Percentiles rank a stretch among this genome's conserved stretches.
Conservation (phyloP, 1,284 basidiomycete species). For the Coriolopsis trogii region DNA sequence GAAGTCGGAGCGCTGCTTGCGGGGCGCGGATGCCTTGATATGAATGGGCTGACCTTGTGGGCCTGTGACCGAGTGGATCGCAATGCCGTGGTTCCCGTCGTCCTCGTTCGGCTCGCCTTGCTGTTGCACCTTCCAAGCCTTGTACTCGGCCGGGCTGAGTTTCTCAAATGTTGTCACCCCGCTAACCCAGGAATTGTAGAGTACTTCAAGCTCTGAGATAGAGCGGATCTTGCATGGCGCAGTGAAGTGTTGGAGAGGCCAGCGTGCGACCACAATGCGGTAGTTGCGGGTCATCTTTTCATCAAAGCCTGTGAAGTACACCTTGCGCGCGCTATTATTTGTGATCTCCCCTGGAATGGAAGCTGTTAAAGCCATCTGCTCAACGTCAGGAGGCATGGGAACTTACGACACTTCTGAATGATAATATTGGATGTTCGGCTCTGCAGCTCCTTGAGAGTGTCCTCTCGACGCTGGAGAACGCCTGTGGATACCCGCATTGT, state of each 20-base stretch:
- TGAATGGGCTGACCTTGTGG: no score
- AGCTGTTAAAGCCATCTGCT: not conserved
- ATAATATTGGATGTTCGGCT: not conserved
- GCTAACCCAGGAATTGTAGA: constrained; percentile 12
- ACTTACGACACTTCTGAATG: not conserved
- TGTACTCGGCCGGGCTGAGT: not conserved
- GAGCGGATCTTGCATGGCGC: constrained; percentile 17
- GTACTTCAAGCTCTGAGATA: constrained; percentile 7
- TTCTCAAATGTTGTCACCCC: constrained; percentile 1
- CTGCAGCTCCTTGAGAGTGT: not conserved
- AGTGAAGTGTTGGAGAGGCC: constrained; percentile 26
- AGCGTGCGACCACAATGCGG: constrained; percentile 21
- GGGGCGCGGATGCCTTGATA: no score
- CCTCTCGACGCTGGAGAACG: not conserved
- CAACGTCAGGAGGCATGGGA: no score
- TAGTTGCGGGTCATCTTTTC: constrained; percentile 19
- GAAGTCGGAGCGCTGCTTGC: no score
- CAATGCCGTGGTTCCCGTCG: no score
- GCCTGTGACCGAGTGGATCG: no score
- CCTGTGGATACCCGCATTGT: not conserved
- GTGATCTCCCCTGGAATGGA: constrained; percentile 2
- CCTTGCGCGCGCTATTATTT: not conserved
- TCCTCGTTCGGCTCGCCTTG: not conserved
- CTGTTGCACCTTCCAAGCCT: not conserved
- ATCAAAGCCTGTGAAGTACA: constrained; percentile 23